These are phyloP conservation scores for Medicago ruthenica DNA, from an alignment of 306 rosid species.

Conservation along the genomic window DNA sequence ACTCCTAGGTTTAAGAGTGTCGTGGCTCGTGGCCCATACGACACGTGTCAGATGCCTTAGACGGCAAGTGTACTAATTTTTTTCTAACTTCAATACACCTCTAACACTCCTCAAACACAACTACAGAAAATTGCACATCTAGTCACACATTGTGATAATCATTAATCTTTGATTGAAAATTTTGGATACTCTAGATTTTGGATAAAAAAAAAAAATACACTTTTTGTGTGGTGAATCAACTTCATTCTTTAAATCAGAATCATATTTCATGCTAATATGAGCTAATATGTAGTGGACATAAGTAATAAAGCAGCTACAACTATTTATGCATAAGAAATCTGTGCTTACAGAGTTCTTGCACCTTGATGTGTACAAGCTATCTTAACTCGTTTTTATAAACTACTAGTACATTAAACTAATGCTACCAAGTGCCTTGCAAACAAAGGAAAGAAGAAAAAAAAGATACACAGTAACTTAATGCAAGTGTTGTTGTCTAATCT, in stretches of 20 bases:
- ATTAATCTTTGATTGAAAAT: not conserved
- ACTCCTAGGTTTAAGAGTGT: no score
- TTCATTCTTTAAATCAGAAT: not conserved
- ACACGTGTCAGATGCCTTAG: no score
- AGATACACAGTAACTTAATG: conserved; percentile 9
- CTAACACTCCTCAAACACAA: no score
- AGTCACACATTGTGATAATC: no score
- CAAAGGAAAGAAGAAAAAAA: no score
- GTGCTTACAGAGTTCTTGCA: conserved; percentile 21
- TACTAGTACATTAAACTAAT: conserved; percentile 34
- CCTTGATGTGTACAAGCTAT: conserved; percentile 19
- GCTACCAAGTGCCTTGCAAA: not conserved
- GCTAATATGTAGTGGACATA: not conserved
- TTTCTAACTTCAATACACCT: no score
- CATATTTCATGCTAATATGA: not conserved
- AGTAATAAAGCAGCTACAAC: not conserved
- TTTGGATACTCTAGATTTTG: not conserved
- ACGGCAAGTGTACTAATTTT: no score
- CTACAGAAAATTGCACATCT: no score
- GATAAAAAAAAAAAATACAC: not conserved
- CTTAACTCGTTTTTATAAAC: conserved; percentile 21
- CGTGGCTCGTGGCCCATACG: no score
- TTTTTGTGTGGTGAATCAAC: not conserved
- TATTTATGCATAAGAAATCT: not conserved
- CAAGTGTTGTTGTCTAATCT: conserved; percentile 39